Evolutionary conservation across 176 grass and related monocot species (phyloP).

Genomic region (Eleusine coracana): DNA sequence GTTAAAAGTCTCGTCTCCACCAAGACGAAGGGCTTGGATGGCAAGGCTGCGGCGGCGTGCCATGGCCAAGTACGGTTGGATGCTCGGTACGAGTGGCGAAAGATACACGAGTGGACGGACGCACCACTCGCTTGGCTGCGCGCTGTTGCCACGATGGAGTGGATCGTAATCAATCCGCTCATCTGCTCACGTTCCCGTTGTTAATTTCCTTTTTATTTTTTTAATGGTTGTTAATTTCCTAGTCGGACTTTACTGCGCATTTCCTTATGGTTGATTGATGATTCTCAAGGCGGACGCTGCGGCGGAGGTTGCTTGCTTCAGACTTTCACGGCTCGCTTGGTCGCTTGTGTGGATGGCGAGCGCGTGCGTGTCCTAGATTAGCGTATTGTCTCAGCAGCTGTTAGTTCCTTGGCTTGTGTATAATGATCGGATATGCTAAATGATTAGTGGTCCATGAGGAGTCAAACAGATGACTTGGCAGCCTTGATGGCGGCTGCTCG

Average conservation of each 20-base stretch:
- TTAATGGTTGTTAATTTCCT: not conserved
- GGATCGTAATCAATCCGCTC: not conserved
- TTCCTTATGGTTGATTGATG: not conserved
- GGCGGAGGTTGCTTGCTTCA: constrained; percentile 4
- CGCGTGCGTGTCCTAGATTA: not conserved
- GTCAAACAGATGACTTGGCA: not conserved
- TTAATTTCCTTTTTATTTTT: not conserved
- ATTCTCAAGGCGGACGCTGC: not conserved
- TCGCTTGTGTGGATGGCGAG: constrained; percentile 2
- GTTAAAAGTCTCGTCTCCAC: not conserved
- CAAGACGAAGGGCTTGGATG: not conserved
- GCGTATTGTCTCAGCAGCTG: constrained; percentile 18
- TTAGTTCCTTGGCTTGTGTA: not conserved
- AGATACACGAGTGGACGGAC: not conserved
- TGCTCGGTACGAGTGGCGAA: not conserved
- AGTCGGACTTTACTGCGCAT: not conserved
- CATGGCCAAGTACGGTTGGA: not conserved
- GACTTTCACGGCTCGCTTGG: not conserved
- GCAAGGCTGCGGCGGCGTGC: not conserved
- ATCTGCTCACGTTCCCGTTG: not conserved
- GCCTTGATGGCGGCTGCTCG: not conserved
- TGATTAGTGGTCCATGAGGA: constrained; percentile 26
- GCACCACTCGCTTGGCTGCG: not conserved
- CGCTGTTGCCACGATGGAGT: not conserved
- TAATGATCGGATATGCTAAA: not conserved